phyloP scores from a whole-genome alignment of 495 filamentous ascomycete genomes.

The Penicillium soppii region DNA sequence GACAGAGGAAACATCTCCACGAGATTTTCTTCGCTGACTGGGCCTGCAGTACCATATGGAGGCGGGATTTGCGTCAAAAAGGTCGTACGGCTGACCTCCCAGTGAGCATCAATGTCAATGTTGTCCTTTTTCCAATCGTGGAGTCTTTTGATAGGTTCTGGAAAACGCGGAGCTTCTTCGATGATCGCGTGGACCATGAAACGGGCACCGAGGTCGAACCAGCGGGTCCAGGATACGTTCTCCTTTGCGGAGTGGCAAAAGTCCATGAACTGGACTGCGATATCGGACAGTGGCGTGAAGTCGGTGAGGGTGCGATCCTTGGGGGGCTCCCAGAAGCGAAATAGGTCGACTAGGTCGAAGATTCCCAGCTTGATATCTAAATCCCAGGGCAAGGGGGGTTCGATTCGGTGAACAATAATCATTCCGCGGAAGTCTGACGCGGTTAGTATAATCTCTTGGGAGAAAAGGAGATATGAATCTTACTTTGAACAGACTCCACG shows the following conservation, averaged over 20 bases:
- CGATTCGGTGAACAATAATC: neutral
- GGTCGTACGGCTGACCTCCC: slow-evolving; percentile 9
- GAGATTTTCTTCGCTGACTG: slow-evolving; percentile 5
- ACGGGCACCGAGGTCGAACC: slow-evolving; percentile 44
- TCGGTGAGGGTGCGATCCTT: neutral
- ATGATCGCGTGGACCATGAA: slow-evolving; percentile 52
- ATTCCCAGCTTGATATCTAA: slow-evolving; percentile 29
- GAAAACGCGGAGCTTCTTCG: slow-evolving; percentile 38
- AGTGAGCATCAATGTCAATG: slow-evolving; percentile 2
- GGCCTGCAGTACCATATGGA: slow-evolving; percentile 2
- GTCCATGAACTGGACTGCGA: slow-evolving; percentile 47
- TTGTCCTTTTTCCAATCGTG: slow-evolving; percentile 27
- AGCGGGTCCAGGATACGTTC: slow-evolving; percentile 24
- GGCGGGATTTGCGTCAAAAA: slow-evolving; percentile 17
- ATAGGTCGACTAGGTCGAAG: slow-evolving; percentile 15
- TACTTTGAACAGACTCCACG: slow-evolving; percentile 22
- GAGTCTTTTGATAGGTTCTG: slow-evolving; percentile 22
- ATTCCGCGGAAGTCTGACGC: neutral
- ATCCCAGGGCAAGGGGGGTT: slow-evolving; percentile 18
- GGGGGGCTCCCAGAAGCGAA: slow-evolving; percentile 9
- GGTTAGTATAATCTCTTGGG: neutral
- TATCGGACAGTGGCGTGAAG: slow-evolving; percentile 33
- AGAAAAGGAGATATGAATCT: neutral
- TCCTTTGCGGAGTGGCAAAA: slow-evolving; percentile 38
- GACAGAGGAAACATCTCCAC: slow-evolving; percentile 6